Evolutionary conservation across 257 asterid species (phyloP).

Genomic region (Capsicum chinense): DNA sequence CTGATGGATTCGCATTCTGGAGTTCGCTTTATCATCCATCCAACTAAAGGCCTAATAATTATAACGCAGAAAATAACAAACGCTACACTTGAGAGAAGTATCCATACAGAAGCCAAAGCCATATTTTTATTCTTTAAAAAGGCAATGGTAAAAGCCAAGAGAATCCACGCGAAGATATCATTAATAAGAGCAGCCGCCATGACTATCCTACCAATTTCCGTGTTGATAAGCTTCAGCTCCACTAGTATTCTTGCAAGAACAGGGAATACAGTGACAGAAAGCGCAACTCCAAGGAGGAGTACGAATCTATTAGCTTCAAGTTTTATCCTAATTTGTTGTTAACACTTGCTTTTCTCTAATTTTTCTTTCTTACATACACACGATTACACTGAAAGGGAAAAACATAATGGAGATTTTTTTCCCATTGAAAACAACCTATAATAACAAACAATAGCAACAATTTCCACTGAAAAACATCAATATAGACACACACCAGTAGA

Average conservation of each 20-base stretch:
- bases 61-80: slow-evolving; percentile 26
- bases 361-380: too few relatives aligned
- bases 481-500: too few relatives aligned
- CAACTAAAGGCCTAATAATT: slow-evolving; percentile 27
- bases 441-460: too few relatives aligned
- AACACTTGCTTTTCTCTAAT: too few relatives aligned
- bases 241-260: slow-evolving; percentile 42
- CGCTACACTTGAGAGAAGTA: slow-evolving; percentile 15
- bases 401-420: too few relatives aligned
- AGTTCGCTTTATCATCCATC: slow-evolving; percentile 29
- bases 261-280: slow-evolving; percentile 38
- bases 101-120: slow-evolving; percentile 24
- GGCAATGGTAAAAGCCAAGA: slow-evolving; percentile 27
- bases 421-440: too few relatives aligned
- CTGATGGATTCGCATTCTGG: slow-evolving; percentile 29
- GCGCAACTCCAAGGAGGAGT: slow-evolving; percentile 34
- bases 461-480: too few relatives aligned
- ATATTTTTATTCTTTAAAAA: not conserved
- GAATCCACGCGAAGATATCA: slow-evolving; percentile 15
- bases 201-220: slow-evolving; percentile 34
- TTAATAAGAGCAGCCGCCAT: slow-evolving; percentile 24
- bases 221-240: slow-evolving; percentile 38
- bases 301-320: not conserved
- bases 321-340: too few relatives aligned
- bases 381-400: too few relatives aligned